Conservation (phyloP, 305 asterid species). For the Solanum hybrid region DNA sequence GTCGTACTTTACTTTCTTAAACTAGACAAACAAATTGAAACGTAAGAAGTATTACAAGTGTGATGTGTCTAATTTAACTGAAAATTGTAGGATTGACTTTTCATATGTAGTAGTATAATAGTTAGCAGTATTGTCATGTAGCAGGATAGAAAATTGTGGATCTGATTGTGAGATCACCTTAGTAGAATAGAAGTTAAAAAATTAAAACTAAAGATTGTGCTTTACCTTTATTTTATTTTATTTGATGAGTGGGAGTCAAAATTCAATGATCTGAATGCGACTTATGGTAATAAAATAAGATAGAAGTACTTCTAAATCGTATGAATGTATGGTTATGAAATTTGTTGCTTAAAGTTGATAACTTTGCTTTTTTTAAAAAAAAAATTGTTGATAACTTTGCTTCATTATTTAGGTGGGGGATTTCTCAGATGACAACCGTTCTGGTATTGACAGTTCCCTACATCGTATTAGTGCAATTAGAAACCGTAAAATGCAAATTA, state of each 20-base stretch:
- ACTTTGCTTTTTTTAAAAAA: conserved; percentile 4
- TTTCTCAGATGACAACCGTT: conserved; percentile 92
- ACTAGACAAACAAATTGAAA: neutral
- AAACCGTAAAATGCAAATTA: conserved; percentile 85
- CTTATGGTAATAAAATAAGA: neutral
- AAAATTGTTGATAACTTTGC: conserved; percentile 8
- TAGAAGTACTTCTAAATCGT: neutral
- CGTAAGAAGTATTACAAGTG: neutral
- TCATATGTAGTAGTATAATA: neutral
- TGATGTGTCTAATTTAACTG: neutral
- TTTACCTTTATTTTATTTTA: neutral
- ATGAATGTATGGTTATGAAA: neutral
- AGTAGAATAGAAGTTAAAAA: neutral
- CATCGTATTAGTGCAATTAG: conserved; percentile 98
- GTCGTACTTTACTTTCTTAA: neutral
- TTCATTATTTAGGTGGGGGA: conserved; percentile 70
- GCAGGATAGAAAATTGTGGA: neutral
- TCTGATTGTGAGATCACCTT: neutral
- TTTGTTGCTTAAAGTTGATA: neutral
- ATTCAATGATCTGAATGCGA: neutral
- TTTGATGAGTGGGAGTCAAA: neutral
- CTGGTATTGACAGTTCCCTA: conserved; percentile 81
- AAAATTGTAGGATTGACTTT: neutral
- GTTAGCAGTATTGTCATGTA: neutral
- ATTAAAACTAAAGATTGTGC: neutral